Evolutionary conservation across 2,329 filamentous ascomycete genomes (phyloP).

Genomic region (Arachnopeziza araneosa): DNA sequence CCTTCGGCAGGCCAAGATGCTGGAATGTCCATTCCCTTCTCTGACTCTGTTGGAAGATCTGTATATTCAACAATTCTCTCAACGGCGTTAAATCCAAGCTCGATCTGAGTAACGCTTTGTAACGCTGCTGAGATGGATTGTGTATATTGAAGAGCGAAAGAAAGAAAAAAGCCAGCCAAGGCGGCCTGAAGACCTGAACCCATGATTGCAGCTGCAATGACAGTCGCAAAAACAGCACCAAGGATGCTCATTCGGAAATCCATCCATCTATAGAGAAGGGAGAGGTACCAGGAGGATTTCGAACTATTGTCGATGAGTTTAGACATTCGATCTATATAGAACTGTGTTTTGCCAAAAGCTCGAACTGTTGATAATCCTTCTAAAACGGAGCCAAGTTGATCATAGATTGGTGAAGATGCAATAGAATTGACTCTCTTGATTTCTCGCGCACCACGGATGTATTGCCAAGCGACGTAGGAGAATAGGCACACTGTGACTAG

Average conservation of each 20-base stretch:
- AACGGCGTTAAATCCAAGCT: constrained; percentile 98
- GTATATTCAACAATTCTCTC: constrained; percentile 97
- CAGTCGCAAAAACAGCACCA: constrained; percentile 72
- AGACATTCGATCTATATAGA: constrained; percentile 67
- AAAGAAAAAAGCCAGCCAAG: constrained; percentile 88
- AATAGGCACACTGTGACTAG: constrained; percentile 42
- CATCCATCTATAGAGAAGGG: constrained; percentile 74
- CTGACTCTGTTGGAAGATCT: constrained; percentile 82
- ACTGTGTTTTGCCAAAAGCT: constrained; percentile 62
- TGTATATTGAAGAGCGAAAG: constrained; percentile 94
- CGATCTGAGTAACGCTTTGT: constrained; percentile 96
- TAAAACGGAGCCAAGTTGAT: constrained; percentile 95
- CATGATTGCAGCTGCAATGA: constrained; percentile 66
- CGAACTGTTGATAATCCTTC: constrained; percentile 93
- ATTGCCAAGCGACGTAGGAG: constrained; percentile 47
- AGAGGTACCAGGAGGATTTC: constrained; percentile 60
- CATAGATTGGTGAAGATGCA: constrained; percentile 91
- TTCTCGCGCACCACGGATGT: constrained; percentile 85
- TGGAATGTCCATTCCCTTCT: constrained; percentile 86
- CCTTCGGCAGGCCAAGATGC: constrained; percentile 90
- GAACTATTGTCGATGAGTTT: constrained; percentile 62
- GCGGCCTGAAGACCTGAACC: constrained; percentile 62
- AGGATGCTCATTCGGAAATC: constrained; percentile 61
- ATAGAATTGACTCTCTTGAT: constrained; percentile 94
- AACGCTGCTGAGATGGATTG: constrained; percentile 99